phyloP scores from a whole-genome alignment of 1,284 basidiomycete species.

The Irpex sp. region DNA sequence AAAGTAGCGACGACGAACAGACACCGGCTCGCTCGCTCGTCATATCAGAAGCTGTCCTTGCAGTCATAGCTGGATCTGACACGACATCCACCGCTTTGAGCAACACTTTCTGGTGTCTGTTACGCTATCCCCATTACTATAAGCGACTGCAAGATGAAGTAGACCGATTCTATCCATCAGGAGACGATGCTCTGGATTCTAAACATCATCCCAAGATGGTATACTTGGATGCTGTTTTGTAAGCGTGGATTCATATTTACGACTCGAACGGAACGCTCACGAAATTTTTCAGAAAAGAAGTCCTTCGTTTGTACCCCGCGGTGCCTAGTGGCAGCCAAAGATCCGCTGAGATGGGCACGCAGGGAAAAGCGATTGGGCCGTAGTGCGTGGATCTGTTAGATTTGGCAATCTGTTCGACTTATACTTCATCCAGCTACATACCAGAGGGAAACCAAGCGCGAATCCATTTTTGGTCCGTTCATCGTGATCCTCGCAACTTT shows the following conservation, averaged over 20 bases:
- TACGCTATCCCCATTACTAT: constrained; percentile 41
- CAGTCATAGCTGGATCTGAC: constrained; percentile 57
- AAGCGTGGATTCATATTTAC: neutral
- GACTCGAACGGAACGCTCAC: neutral
- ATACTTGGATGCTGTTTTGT: constrained; percentile 23
- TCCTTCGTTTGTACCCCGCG: constrained; percentile 51
- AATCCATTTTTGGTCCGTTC: constrained; percentile 21
- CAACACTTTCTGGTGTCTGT: constrained; percentile 42
- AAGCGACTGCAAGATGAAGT: constrained; percentile 46
- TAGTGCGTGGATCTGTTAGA: neutral
- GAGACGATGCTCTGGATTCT: constrained; percentile 16
- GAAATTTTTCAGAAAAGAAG: constrained; percentile 46
- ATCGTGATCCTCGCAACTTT: constrained; percentile 25
- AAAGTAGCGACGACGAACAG: constrained; percentile 35
- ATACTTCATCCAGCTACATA: constrained; percentile 15
- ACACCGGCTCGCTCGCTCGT: constrained; percentile 35
- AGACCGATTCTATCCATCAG: constrained; percentile 30
- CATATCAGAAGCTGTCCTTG: constrained; percentile 41
- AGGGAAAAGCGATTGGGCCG: constrained; percentile 20
- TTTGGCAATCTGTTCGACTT: neutral
- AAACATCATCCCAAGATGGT: constrained; percentile 16
- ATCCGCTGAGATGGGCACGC: constrained; percentile 24
- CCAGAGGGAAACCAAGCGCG: constrained; percentile 23
- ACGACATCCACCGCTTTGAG: constrained; percentile 47
- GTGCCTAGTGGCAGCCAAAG: constrained; percentile 50